These are phyloP conservation scores for Solanum pimpinellifolium DNA, from an alignment of 257 asterid genomes.

Conservation along the genomic window DNA sequence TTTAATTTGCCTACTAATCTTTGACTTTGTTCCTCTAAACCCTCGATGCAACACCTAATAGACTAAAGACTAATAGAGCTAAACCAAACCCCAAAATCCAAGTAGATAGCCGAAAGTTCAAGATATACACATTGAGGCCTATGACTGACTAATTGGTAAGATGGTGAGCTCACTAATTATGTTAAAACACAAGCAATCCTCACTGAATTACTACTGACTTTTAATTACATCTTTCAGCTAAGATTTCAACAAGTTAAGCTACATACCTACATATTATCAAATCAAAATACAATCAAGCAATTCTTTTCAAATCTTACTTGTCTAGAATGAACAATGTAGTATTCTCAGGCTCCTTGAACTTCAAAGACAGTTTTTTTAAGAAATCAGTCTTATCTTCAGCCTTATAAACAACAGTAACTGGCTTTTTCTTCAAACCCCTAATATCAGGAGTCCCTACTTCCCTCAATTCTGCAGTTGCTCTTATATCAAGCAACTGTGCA, in stretches of 20 bases:
- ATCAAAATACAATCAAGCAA: background rate
- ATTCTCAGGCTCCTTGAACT: constrained; percentile 73
- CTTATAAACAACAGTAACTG: constrained; percentile 47
- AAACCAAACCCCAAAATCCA: background rate
- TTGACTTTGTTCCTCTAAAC: background rate
- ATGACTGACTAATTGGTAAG: background rate
- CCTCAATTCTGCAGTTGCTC: constrained; percentile 34
- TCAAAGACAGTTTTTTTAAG: constrained; percentile 60
- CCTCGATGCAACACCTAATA: background rate
- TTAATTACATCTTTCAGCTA: background rate
- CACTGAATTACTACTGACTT: background rate
- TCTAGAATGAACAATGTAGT: constrained; percentile 84
- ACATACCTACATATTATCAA: background rate
- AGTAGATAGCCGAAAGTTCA: background rate
- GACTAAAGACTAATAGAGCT: background rate
- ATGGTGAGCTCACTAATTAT: background rate
- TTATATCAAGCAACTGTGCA: constrained; percentile 71
- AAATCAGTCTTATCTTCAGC: constrained; percentile 77
- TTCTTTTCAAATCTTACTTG: constrained; percentile 56
- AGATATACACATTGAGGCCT: background rate
- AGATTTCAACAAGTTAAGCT: background rate
- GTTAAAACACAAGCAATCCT: background rate
- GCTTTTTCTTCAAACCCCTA: constrained; percentile 65
- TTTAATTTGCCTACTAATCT: background rate
- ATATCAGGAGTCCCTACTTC: constrained; percentile 70